These are phyloP conservation scores for Brassica nigra DNA, from an alignment of 345 rosid species.

Conservation along the genomic window DNA sequence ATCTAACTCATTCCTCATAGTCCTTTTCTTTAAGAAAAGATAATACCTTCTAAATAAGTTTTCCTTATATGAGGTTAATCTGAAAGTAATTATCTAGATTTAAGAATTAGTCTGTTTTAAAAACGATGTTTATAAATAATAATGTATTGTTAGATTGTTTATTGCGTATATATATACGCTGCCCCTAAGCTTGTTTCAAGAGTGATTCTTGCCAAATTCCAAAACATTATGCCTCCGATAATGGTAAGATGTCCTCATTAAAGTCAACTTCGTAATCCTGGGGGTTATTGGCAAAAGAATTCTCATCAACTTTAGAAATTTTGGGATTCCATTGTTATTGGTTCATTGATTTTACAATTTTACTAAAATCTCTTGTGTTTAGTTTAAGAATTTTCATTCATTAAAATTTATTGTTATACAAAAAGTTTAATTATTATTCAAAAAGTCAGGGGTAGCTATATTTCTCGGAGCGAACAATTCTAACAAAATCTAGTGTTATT, in stretches of 20 bases:
- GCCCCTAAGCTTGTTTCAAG: background rate
- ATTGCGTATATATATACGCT: background rate
- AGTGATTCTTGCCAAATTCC: background rate
- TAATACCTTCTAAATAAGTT: background rate
- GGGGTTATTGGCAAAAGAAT: too few species aligned
- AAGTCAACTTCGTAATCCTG: background rate
- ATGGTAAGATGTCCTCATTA: background rate
- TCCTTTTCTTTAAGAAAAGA: background rate
- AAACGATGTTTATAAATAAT: background rate
- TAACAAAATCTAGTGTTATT: too few species aligned
- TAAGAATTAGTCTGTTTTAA: background rate
- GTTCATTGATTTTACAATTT: too few species aligned
- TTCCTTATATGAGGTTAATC: background rate
- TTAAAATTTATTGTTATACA: too few species aligned
- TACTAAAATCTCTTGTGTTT: too few species aligned
- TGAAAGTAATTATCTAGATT: background rate
- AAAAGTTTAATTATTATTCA: too few species aligned
- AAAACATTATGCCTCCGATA: background rate
- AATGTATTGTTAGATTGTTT: background rate
- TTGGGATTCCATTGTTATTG: too few species aligned
- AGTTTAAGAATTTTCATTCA: too few species aligned
- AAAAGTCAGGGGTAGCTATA: too few species aligned
- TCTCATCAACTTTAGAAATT: too few species aligned
- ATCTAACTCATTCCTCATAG: conserved; percentile 37
- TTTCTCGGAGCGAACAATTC: too few species aligned